phyloP scores from a whole-genome alignment of 1,139 yeast genomes.

The Scheffersomyces segobiensis region DNA sequence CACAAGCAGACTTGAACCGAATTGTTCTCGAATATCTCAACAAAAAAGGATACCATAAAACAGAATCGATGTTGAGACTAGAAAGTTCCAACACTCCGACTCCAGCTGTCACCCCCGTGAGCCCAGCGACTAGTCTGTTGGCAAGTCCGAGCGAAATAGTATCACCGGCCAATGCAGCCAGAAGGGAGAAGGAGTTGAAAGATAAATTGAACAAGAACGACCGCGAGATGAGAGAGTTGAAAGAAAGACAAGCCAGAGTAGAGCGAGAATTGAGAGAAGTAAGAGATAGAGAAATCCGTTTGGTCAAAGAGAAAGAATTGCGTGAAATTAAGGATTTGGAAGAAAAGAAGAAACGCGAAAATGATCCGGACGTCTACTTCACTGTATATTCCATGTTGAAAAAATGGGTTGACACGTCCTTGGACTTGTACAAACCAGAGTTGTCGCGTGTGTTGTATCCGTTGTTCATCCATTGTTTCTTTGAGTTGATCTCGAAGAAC shows the following conservation, averaged over 20 bases:
- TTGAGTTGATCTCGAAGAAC: slow-evolving; percentile 72
- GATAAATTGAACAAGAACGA: slow-evolving; percentile 32
- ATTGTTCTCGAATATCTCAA: slow-evolving; percentile 89
- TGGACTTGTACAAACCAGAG: slow-evolving; percentile 91
- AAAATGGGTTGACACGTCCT: slow-evolving; percentile 88
- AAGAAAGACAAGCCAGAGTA: slow-evolving; percentile 34
- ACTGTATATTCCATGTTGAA: slow-evolving; percentile 79
- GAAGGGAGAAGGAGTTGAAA: slow-evolving; percentile 28
- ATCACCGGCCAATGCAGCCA: slow-evolving; percentile 26
- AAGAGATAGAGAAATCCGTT: slow-evolving; percentile 40
- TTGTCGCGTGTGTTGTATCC: slow-evolving; percentile 83
- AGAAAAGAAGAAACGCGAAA: slow-evolving; percentile 40
- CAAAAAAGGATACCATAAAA: slow-evolving; percentile 90
- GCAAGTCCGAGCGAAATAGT: slow-evolving; percentile 39
- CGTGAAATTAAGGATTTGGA: slow-evolving; percentile 42
- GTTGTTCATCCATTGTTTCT: slow-evolving; percentile 81
- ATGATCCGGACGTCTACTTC: slow-evolving; percentile 68
- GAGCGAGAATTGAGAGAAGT: slow-evolving; percentile 42
- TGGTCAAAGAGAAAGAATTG: slow-evolving; percentile 44
- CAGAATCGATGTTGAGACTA: slow-evolving; percentile 90
- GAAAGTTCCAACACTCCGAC: slow-evolving; percentile 77
- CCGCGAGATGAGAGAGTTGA: slow-evolving; percentile 43
- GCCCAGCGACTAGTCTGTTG: slow-evolving; percentile 43
- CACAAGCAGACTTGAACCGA: slow-evolving; percentile 81
- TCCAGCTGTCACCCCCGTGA: slow-evolving; percentile 53